Conservation (phyloP, 163 green algal species). For the Scenedesmus sp. region DNA sequence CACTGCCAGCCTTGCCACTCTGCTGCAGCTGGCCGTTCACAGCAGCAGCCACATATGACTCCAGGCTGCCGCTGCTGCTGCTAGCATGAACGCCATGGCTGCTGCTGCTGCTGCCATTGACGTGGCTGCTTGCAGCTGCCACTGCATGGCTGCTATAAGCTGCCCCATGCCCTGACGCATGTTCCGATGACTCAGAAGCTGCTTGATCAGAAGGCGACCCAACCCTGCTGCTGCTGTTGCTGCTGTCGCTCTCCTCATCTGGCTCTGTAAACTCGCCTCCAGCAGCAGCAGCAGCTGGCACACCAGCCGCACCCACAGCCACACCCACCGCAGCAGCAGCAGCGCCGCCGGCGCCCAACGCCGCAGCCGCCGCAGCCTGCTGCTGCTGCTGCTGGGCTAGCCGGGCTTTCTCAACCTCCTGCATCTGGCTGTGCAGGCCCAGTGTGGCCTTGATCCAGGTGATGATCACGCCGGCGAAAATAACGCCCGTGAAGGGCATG, state of each 20-base stretch:
- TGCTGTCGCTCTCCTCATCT: neutral
- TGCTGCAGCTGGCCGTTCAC: neutral
- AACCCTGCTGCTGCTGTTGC: neutral
- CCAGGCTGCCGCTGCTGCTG: slow-evolving; percentile 12
- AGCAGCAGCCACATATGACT: neutral
- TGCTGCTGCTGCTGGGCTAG: slow-evolving; percentile 28
- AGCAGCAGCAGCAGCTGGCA: neutral
- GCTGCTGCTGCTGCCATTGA: slow-evolving; percentile 7
- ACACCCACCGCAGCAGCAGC: neutral
- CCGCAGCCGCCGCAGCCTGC: neutral
- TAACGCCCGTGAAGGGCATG: slow-evolving; percentile 72
- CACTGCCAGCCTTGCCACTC: neutral
- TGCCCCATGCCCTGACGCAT: neutral
- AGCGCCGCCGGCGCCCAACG: neutral
- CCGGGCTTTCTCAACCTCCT: slow-evolving; percentile 18
- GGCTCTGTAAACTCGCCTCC: neutral
- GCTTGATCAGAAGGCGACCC: neutral
- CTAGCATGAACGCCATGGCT: neutral
- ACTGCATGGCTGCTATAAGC: neutral
- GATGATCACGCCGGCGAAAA: slow-evolving; percentile 45
- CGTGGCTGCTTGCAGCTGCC: neutral
- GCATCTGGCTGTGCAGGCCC: slow-evolving; percentile 46
- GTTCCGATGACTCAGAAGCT: neutral
- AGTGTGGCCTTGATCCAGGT: slow-evolving; percentile 48
- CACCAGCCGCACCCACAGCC: neutral